phyloP scores from a whole-genome alignment of 805 yeast species.

The Komagataella pseudopastoris region DNA sequence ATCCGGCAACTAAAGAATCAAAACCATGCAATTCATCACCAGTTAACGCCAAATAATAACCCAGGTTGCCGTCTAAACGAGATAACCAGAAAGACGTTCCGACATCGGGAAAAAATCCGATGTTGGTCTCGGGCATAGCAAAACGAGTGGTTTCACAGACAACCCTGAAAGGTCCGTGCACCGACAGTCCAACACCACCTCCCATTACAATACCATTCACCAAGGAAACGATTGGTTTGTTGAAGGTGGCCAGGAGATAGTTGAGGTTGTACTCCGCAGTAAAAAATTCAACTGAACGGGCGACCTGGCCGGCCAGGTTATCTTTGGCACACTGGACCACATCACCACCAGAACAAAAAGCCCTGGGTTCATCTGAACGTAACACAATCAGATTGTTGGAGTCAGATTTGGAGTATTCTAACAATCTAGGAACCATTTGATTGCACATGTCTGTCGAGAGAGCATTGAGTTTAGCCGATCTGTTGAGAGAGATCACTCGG shows the following conservation, averaged over 20 bases:
- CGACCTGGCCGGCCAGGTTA: conserved; percentile 32
- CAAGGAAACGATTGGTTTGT: conserved; percentile 76
- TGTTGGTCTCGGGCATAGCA: conserved; percentile 98
- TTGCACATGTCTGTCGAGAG: conserved; percentile 64
- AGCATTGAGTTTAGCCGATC: conserved; percentile 78
- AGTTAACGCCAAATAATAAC: conserved; percentile 77
- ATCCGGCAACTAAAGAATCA: conserved; percentile 74
- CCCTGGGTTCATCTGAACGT: conserved; percentile 49
- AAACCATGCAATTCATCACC: conserved; percentile 67
- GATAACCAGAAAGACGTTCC: conserved; percentile 88
- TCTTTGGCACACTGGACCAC: conserved; percentile 65
- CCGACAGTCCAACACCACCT: conserved; percentile 89
- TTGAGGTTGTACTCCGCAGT: conserved; percentile 71
- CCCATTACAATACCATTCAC: conserved; percentile 96
- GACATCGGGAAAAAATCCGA: conserved; percentile 94
- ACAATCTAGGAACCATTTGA: conserved; percentile 55
- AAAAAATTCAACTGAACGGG: conserved; percentile 52
- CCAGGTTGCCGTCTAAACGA: conserved; percentile 67
- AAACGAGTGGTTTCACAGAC: conserved; percentile 85
- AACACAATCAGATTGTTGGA: conserved; percentile 54
- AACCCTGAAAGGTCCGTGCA: conserved; percentile 84
- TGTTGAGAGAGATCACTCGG: conserved; percentile 62
- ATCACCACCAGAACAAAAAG: conserved; percentile 96
- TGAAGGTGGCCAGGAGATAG: conserved; percentile 65
- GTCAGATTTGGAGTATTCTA: conserved; percentile 63